These are phyloP conservation scores for Phytopythium aichiense DNA, from an alignment of 352 stramenopile genomes.

Conservation along the genomic window DNA sequence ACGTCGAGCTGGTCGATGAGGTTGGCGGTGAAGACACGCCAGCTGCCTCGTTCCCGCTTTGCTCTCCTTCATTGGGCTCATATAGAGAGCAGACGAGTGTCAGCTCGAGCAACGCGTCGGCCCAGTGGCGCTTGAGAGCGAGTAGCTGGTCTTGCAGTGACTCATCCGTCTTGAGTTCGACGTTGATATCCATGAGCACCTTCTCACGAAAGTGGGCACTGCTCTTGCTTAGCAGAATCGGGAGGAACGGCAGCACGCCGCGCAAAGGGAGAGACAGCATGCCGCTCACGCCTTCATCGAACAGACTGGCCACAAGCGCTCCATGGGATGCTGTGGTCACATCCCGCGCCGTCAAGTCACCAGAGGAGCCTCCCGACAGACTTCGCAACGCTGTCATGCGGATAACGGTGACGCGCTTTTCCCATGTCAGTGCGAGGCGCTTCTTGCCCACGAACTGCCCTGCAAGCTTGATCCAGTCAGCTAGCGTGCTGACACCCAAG, in stretches of 20 bases:
- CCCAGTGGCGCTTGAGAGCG: slow-evolving; percentile 69
- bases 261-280: slow-evolving; percentile 63
- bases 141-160: slow-evolving; percentile 68
- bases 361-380: slow-evolving; percentile 19
- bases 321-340: neutral
- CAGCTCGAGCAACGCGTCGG: slow-evolving; percentile 67
- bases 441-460: slow-evolving; percentile 53
- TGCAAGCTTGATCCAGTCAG: slow-evolving; percentile 68
- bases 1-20: neutral
- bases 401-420: slow-evolving; percentile 65
- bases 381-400: slow-evolving; percentile 61
- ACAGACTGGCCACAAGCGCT: slow-evolving; percentile 37
- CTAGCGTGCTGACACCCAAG: slow-evolving; percentile 30
- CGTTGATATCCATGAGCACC: slow-evolving; percentile 85
- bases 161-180: slow-evolving; percentile 81
- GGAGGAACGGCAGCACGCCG: slow-evolving; percentile 70
- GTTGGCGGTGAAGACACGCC: neutral
- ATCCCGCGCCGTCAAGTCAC: slow-evolving; percentile 5
- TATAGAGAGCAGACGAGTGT: slow-evolving; percentile 54
- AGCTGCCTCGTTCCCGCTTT: slow-evolving; percentile 5
- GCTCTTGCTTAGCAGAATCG: slow-evolving; percentile 50
- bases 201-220: slow-evolving; percentile 60
- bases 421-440: slow-evolving; percentile 65
- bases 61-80: slow-evolving; percentile 6
- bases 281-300: slow-evolving; percentile 52